phyloP scores from a whole-genome alignment of 1,139 yeast genomes.

The Arxiozyma telluris region DNA sequence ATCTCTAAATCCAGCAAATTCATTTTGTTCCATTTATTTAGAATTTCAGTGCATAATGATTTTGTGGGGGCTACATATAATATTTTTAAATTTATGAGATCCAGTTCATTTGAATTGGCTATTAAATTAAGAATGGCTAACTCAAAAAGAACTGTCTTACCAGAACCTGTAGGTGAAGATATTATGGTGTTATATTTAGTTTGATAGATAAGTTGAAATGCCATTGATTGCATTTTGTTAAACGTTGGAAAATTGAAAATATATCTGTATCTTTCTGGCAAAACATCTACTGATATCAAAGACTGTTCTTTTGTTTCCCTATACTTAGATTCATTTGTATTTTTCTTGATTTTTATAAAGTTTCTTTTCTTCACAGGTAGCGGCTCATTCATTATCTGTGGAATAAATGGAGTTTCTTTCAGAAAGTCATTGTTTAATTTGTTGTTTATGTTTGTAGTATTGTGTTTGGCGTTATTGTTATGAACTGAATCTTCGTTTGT shows the following conservation, averaged over 20 bases:
- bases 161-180: constrained; percentile 51
- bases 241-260: constrained; percentile 35
- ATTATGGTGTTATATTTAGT: constrained; percentile 38
- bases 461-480: neutral
- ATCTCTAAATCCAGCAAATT: constrained; percentile 37
- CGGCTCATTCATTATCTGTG: neutral
- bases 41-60: constrained; percentile 41
- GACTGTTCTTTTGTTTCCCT: neutral
- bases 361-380: constrained; percentile 3
- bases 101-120: constrained; percentile 12
- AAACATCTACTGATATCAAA: constrained; percentile 3
- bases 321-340: neutral
- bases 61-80: constrained; percentile 50
- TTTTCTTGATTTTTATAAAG: neutral
- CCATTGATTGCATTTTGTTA: constrained; percentile 43
- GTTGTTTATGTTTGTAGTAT: too few species aligned
- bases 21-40: constrained; percentile 35
- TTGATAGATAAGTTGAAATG: constrained; percentile 34
- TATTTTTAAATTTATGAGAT: constrained; percentile 29
- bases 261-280: constrained; percentile 28
- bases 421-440: neutral
- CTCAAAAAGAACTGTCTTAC: constrained; percentile 48
- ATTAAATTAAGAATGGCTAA: constrained; percentile 39
- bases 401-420: neutral
- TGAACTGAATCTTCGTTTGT: constrained; percentile 7